Evolutionary conservation across 257 asterid genomes (phyloP).

Genomic region (Nyctanthes arbortristis): DNA sequence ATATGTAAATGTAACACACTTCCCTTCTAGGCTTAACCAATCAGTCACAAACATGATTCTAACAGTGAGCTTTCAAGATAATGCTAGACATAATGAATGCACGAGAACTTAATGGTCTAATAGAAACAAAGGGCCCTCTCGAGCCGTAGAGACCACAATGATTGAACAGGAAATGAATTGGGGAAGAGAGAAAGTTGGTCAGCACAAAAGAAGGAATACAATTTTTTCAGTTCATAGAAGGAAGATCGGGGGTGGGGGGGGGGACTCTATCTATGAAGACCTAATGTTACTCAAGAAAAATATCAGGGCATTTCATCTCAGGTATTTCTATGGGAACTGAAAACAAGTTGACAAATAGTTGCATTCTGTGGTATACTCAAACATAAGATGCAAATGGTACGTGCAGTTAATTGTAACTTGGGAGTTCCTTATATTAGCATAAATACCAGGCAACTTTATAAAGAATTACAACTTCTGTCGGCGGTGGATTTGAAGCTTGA

Average conservation of each 20-base stretch:
- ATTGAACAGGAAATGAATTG: neutral
- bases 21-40: no score
- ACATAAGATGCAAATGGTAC: neutral
- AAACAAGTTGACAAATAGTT: neutral
- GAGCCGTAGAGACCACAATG: neutral
- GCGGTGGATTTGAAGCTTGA: slow-evolving; percentile 16
- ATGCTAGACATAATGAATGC: neutral
- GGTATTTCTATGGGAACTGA: neutral
- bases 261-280: neutral
- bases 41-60: neutral
- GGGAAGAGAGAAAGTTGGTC: neutral
- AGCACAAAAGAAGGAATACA: neutral
- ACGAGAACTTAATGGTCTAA: neutral
- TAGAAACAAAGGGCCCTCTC: neutral
- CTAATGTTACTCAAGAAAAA: no score
- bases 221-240: neutral
- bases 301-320: no score
- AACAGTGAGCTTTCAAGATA: neutral
- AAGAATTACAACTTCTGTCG: neutral
- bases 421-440: neutral
- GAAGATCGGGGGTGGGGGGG: neutral
- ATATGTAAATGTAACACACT: no score
- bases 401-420: neutral
- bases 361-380: neutral
- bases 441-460: neutral